These are phyloP conservation scores for Tuber magnatum DNA, from an alignment of 495 filamentous ascomycete species.

Conservation along the genomic window DNA sequence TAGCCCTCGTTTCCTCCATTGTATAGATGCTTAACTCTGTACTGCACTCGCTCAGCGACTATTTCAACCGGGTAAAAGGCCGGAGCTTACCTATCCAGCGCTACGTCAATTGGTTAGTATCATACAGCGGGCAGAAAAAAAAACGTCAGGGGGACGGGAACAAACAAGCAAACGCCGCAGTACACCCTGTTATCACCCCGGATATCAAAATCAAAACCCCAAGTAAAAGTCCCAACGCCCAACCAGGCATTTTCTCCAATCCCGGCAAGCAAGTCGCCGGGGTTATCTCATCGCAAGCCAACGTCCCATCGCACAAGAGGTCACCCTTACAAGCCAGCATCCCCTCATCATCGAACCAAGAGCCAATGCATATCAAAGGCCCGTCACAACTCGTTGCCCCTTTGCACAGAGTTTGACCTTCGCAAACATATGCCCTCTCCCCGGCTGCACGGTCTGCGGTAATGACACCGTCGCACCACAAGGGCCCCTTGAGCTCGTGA, in stretches of 20 bases:
- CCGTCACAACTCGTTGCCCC: constrained; percentile 22
- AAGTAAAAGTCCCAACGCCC: constrained; percentile 23
- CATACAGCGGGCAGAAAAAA: constrained; percentile 1
- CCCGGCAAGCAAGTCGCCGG: constrained; percentile 26
- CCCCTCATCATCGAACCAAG: constrained; percentile 28
- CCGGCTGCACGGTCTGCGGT: background rate
- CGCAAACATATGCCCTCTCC: constrained; percentile 12
- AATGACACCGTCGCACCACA: constrained; percentile 22
- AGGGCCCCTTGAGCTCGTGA: constrained; percentile 13
- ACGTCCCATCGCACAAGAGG: constrained; percentile 20
- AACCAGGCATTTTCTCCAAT: constrained; percentile 14
- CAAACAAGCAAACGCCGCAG: constrained; percentile 26
- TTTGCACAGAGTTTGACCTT: constrained; percentile 15
- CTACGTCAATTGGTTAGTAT: constrained; percentile 1
- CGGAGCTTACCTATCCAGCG: constrained; percentile 21
- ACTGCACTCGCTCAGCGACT: background rate
- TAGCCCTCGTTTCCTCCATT: background rate
- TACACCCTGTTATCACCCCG: constrained; percentile 25
- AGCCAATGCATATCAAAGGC: constrained; percentile 18
- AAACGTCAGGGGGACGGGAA: background rate
- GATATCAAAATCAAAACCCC: constrained; percentile 28
- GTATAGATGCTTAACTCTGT: background rate
- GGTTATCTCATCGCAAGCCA: constrained; percentile 24
- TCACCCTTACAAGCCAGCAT: constrained; percentile 26
- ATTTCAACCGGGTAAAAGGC: background rate